Evolutionary conservation across 345 rosid genomes (phyloP), one percentile per base, ranked within the genome.

Genomic region (Ricinus communis): DNA sequence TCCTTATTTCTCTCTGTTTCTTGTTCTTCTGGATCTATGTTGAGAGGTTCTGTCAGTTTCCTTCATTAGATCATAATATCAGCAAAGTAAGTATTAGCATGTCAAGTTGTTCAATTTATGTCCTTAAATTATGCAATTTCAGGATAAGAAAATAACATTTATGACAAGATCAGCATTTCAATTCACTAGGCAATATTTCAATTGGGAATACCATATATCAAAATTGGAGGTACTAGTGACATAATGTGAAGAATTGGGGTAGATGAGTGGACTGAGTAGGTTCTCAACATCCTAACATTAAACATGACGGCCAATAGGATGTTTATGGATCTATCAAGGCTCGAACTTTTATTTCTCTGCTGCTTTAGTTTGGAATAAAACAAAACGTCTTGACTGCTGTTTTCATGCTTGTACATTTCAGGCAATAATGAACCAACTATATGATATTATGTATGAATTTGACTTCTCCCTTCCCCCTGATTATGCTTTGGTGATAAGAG

Each of bases 401-500:
- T 18, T 58, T 40, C 43, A 45, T 77, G 38, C 70, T 71, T 16
- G 21, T 61, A 28, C 49, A 78, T 79, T 66, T 57, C 92, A 92
- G 97, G 90, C 93, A 25, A 83, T 90, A 75, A 92, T 92, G 97
- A 80, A 79, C 71, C 96, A 87, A 71, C 62, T 95, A 40, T 95
- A 92, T 54, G 90, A 95, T 80, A 81, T 95, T 65, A 92, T 92
- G 97, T 95, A 92, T 62, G 97, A 86, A 68, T 92, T 90, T 74
- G 83, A 90, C 78, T 87, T 95, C 76, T 92, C 93, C 33, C 89
- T 92, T 50, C 97, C 99, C 38, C 97, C 96, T 5, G 97, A 95
- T 71, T 95, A 92, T 84, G 99, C 97, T 62, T 80, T 90, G 74
- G 99, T 92, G 72, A 82, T 89, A 78, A 85, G 99, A 87, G 96